Percentiles rank a stretch among this genome's conserved stretches.
phyloP scores from a whole-genome alignment of 1,284 basidiomycete species.

The Trichosporon asahii region DNA sequence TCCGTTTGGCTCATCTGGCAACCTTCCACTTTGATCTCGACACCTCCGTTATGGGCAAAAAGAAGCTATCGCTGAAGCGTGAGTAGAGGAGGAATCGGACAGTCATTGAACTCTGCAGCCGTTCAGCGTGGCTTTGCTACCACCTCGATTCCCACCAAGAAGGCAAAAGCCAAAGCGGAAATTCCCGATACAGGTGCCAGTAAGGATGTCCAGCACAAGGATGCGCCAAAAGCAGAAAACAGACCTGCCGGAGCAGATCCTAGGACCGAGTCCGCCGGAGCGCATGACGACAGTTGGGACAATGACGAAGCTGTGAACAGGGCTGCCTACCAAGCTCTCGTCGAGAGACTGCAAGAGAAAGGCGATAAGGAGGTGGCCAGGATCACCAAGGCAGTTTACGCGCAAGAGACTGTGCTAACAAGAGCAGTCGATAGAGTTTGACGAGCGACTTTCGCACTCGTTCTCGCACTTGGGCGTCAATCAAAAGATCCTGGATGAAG shows the following conservation, averaged over 20 bases:
- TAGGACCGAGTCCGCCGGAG: neutral
- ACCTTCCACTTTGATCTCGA: neutral
- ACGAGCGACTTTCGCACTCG: conserved; percentile 69
- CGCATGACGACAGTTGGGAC: conserved; percentile 36
- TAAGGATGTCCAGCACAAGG: neutral
- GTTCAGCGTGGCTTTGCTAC: conserved; percentile 70
- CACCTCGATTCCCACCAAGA: conserved; percentile 72
- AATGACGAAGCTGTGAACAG: conserved; percentile 34
- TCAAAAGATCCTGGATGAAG: conserved; percentile 59
- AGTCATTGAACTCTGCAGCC: conserved; percentile 23
- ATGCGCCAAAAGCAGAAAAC: neutral
- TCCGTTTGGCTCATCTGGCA: neutral
- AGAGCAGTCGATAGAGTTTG: conserved; percentile 72
- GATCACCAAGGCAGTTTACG: conserved; percentile 58
- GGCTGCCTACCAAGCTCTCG: conserved; percentile 51
- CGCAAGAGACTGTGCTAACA: neutral
- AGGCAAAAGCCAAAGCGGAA: conserved; percentile 56
- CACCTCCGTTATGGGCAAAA: conserved; percentile 66
- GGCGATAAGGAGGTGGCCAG: conserved; percentile 82
- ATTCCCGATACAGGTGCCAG: neutral
- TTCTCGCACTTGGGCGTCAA: conserved; percentile 68
- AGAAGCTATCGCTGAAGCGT: conserved; percentile 76
- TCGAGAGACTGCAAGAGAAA: conserved; percentile 81
- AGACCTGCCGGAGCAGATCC: conserved; percentile 34
- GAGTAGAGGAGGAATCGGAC: conserved; percentile 51